Conservation (phyloP, 345 rosid species). For the Triadica sebifera region DNA sequence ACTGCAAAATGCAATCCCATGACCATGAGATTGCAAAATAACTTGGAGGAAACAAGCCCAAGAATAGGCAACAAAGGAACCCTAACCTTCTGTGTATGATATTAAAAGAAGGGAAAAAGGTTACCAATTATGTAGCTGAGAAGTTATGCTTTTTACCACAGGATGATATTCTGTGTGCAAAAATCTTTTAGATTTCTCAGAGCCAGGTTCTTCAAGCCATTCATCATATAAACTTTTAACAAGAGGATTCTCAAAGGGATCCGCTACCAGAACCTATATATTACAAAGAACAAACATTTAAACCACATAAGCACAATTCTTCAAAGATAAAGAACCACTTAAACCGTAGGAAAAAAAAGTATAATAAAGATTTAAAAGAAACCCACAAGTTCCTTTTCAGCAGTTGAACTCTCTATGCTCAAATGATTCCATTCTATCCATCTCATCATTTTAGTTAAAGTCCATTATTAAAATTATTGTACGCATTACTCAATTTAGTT, state of each 20-base stretch:
- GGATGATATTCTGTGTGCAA: constrained; percentile 89
- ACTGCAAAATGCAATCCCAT: constrained; percentile 10
- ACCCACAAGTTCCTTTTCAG: background rate
- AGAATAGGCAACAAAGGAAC: background rate
- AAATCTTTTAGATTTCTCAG: constrained; percentile 61
- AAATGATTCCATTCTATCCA: background rate
- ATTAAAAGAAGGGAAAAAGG: background rate
- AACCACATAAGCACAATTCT: background rate
- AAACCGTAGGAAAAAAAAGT: background rate
- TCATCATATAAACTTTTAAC: constrained; percentile 66
- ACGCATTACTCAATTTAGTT: background rate
- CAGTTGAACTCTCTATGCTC: background rate
- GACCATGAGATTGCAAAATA: background rate
- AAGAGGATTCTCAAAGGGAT: constrained; percentile 72
- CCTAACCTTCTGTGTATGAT: background rate
- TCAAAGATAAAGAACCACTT: background rate
- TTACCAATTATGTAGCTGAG: constrained; percentile 83
- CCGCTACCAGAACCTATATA: constrained; percentile 50
- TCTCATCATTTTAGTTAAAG: background rate
- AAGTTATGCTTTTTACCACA: constrained; percentile 62
- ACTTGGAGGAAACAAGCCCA: background rate
- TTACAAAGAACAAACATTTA: background rate
- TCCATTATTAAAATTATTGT: background rate
- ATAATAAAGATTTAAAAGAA: background rate
- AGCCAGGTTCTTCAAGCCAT: constrained; percentile 90